Percentiles rank a stretch among this genome's conserved stretches.
Conservation (phyloP, 1,139 yeast genomes). For the Meyerozyma athensensis region DNA sequence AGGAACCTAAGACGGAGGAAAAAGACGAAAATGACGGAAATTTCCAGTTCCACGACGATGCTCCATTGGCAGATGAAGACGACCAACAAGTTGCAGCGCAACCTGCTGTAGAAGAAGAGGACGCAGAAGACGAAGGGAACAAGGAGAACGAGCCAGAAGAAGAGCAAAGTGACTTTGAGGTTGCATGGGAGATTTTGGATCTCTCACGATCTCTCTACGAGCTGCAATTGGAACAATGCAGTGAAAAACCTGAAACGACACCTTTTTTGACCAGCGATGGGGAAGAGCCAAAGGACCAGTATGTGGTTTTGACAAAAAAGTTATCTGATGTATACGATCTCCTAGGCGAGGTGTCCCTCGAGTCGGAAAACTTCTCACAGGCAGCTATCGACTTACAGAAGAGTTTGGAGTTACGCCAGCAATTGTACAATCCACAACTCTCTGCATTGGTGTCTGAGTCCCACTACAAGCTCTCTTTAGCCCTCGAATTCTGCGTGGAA, state of each 20-base stretch:
- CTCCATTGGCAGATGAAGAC: slow-evolving; percentile 44
- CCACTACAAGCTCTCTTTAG: slow-evolving; percentile 76
- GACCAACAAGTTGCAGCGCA: slow-evolving; percentile 21
- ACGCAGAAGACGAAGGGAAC: slow-evolving; percentile 24
- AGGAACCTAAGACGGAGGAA: slow-evolving; percentile 19
- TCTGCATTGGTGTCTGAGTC: slow-evolving; percentile 71
- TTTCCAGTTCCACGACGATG: slow-evolving; percentile 55
- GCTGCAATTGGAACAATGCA: slow-evolving; percentile 29
- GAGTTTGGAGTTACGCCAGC: slow-evolving; percentile 51
- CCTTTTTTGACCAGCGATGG: slow-evolving; percentile 35
- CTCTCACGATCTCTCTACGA: slow-evolving; percentile 65
- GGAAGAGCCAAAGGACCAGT: slow-evolving; percentile 27
- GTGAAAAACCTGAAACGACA: slow-evolving; percentile 11
- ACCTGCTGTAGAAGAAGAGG: slow-evolving; percentile 21
- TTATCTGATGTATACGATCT: slow-evolving; percentile 75
- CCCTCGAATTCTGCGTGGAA: slow-evolving; percentile 65
- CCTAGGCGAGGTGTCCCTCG: slow-evolving; percentile 85
- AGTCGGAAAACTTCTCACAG: slow-evolving; percentile 76
- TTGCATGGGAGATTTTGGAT: slow-evolving; percentile 86
- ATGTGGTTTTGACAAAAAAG: slow-evolving; percentile 40
- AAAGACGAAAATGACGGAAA: slow-evolving; percentile 21
- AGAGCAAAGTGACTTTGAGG: slow-evolving; percentile 70
- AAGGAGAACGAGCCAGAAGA: slow-evolving; percentile 33
- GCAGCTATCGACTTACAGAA: slow-evolving; percentile 63
- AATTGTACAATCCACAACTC: slow-evolving; percentile 44